Evolutionary conservation across 169 alveolate species (phyloP).

Genomic region (Perkinsus marinus): DNA sequence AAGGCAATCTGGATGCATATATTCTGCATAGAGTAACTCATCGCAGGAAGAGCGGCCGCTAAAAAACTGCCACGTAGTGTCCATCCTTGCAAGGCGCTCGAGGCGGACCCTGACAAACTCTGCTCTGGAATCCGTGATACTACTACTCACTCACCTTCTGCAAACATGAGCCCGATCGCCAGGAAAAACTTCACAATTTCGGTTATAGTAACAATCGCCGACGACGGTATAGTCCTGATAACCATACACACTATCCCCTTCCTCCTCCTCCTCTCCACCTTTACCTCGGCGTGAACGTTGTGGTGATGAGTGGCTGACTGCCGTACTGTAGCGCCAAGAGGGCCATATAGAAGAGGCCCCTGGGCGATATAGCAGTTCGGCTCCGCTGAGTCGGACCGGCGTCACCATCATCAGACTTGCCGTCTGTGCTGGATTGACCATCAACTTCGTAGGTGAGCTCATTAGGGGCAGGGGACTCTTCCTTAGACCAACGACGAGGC

Average conservation of each 20-base stretch:
- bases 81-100: neutral
- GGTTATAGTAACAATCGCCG: neutral
- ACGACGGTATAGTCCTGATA: neutral
- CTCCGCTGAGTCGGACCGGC: neutral
- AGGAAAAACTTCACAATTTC: neutral
- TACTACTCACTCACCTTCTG: neutral
- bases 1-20: neutral
- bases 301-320: neutral
- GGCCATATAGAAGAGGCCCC: neutral
- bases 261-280: neutral
- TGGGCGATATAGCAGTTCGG: neutral
- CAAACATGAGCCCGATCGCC: neutral
- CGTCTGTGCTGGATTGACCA: neutral
- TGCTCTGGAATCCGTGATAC: neutral
- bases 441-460: neutral
- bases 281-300: neutral
- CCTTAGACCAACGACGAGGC: neutral
- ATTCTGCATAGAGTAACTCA: slow-evolving; percentile 1
- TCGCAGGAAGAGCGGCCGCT: neutral
- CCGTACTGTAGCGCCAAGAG: neutral
- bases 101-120: neutral
- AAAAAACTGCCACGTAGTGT: neutral
- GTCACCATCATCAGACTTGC: neutral
- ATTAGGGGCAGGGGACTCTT: neutral
- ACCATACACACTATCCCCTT: neutral